phyloP scores from a whole-genome alignment of 1,284 basidiomycete species.

The Ustilago tritici region DNA sequence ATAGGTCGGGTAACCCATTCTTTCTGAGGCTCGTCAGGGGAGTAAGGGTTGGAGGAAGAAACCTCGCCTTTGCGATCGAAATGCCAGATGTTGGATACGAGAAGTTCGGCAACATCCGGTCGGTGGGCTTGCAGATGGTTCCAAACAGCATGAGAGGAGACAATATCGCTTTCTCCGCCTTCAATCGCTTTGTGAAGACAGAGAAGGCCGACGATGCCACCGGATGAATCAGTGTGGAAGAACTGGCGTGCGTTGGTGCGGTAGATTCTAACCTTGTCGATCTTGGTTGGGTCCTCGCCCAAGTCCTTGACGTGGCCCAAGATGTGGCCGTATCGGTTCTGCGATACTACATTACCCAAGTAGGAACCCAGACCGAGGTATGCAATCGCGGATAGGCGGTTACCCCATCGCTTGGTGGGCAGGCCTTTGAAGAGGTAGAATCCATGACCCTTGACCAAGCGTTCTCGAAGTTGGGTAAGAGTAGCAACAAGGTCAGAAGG shows the following conservation, averaged over 20 bases:
- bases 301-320: constrained; percentile 72
- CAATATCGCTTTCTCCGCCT: constrained; percentile 72
- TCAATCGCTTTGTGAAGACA: constrained; percentile 71
- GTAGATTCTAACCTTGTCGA: constrained; percentile 72
- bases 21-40: constrained; percentile 21
- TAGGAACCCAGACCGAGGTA: constrained; percentile 71
- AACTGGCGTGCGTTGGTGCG: constrained; percentile 71
- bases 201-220: constrained; percentile 71
- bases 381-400: constrained; percentile 69
- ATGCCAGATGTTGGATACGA: constrained; percentile 64
- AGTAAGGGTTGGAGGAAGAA: constrained; percentile 14
- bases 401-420: constrained; percentile 69
- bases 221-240: constrained; percentile 69
- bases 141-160: constrained; percentile 71
- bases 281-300: constrained; percentile 71
- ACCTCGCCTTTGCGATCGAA: constrained; percentile 66
- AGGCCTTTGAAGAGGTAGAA: constrained; percentile 71
- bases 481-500: constrained; percentile 49
- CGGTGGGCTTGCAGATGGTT: constrained; percentile 71
- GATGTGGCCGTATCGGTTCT: constrained; percentile 71
- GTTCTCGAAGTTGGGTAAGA: constrained; percentile 42
- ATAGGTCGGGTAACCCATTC: constrained; percentile 53
- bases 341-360: constrained; percentile 69
- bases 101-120: constrained; percentile 71
- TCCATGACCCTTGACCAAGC: constrained; percentile 63